phyloP scores from a whole-genome alignment of 805 yeast species.

The Saccharomycopsis microspora region DNA sequence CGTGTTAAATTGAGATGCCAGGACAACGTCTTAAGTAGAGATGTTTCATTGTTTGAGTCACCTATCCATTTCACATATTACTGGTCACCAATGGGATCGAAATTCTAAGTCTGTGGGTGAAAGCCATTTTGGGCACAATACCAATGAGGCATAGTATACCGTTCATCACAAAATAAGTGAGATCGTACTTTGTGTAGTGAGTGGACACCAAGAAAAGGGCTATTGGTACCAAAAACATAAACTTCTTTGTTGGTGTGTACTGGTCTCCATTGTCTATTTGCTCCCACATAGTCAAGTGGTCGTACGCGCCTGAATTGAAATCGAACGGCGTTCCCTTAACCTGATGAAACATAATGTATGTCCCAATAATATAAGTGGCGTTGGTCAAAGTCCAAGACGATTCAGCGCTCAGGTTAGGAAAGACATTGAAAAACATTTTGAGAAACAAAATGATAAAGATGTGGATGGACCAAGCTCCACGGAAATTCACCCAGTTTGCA shows the following conservation, averaged over 20 bases:
- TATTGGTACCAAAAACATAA: slow-evolving; percentile 86
- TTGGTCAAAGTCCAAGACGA: slow-evolving; percentile 93
- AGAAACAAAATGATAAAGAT: slow-evolving; percentile 68
- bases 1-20: too few species aligned
- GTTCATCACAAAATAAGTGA: slow-evolving; percentile 68
- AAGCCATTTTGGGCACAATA: slow-evolving; percentile 85
- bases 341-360: slow-evolving; percentile 92
- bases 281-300: slow-evolving; percentile 96
- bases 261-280: slow-evolving; percentile 90
- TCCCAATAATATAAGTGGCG: slow-evolving; percentile 79
- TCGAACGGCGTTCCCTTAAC: slow-evolving; percentile 97
- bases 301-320: slow-evolving; percentile 93
- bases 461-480: slow-evolving; percentile 95
- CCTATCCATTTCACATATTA: background rate
- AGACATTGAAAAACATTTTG: slow-evolving; percentile 64
- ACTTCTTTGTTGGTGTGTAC: slow-evolving; percentile 93
- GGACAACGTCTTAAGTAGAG: too few species aligned
- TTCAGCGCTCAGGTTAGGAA: slow-evolving; percentile 74
- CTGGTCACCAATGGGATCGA: slow-evolving; percentile 36
- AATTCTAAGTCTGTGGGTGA: slow-evolving; percentile 68
- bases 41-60: background rate
- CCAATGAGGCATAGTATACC: slow-evolving; percentile 74
- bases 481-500: slow-evolving; percentile 92
- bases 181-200: slow-evolving; percentile 80
- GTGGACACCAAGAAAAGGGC: slow-evolving; percentile 76